Conservation (phyloP, 768 basidiomycete genomes). For the Candolleomyces aberdarensis region DNA sequence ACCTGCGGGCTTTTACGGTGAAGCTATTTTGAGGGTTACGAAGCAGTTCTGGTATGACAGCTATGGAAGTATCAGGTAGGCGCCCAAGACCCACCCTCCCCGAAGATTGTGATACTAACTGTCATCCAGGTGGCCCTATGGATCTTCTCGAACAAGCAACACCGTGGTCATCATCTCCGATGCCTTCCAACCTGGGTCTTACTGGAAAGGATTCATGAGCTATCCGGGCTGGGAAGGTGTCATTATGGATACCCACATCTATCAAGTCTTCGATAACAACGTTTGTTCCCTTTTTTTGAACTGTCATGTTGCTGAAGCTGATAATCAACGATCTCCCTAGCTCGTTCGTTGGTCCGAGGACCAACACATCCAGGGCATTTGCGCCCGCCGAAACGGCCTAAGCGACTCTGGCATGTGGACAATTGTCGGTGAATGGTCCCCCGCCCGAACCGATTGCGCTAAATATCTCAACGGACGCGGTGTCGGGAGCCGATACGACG, state of each 20-base stretch:
- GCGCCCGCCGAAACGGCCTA: conserved; percentile 41
- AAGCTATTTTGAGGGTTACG: conserved; percentile 44
- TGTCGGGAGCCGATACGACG: conserved; percentile 62
- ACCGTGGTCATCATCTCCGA: conserved; percentile 68
- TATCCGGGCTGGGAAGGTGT: conserved; percentile 54
- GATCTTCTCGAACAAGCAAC: conserved; percentile 46
- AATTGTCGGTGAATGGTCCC: conserved; percentile 85
- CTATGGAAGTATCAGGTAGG: conserved; percentile 64
- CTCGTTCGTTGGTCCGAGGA: conserved; percentile 36
- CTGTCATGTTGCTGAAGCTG: not conserved
- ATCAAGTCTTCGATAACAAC: conserved; percentile 62
- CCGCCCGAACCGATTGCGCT: conserved; percentile 74
- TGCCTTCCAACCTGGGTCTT: conserved; percentile 69
- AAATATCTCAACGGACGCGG: conserved; percentile 82
- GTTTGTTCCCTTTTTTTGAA: conserved; percentile 33
- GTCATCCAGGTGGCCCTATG: conserved; percentile 30
- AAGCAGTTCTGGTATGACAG: conserved; percentile 65
- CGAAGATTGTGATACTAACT: not conserved
- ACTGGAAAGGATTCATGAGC: conserved; percentile 63
- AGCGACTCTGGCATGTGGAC: conserved; percentile 64
- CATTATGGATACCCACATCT: conserved; percentile 75
- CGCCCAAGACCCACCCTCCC: not conserved
- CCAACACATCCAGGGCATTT: conserved; percentile 59
- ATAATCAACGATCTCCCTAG: conserved; percentile 22
- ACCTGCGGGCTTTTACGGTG: conserved; percentile 63